These are phyloP conservation scores for Agroathelia rolfsii DNA, from an alignment of 1,284 basidiomycete genomes.

Conservation along the genomic window DNA sequence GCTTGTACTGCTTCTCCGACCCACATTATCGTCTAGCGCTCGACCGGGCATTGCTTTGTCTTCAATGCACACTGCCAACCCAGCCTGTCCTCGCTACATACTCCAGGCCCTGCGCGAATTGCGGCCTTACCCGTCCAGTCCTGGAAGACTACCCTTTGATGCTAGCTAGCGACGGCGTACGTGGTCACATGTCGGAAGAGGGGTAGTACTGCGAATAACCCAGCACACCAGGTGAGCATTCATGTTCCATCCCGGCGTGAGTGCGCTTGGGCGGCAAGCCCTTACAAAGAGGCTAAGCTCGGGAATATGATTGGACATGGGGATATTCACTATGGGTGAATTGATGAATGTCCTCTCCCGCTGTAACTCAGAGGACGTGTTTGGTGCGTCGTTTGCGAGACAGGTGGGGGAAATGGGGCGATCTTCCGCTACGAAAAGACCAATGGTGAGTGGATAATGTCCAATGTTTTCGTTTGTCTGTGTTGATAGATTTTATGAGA, in stretches of 20 bases:
- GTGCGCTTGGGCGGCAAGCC: conserved; percentile 37
- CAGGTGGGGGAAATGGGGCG: conserved; percentile 56
- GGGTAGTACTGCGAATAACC: conserved; percentile 89
- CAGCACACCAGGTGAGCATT: conserved; percentile 48
- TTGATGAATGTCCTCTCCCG: conserved; percentile 11
- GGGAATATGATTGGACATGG: conserved; percentile 61
- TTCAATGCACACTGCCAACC: conserved; percentile 92
- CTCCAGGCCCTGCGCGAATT: conserved; percentile 59
- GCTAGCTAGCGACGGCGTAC: conserved; percentile 82
- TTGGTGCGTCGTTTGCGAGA: conserved; percentile 60
- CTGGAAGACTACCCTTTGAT: conserved; percentile 84
- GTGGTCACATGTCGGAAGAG: conserved; percentile 93
- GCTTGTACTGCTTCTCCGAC: conserved; percentile 76
- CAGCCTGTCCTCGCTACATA: conserved; percentile 63
- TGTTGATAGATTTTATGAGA: conserved; percentile 36
- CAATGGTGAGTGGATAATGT: conserved; percentile 44
- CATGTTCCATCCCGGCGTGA: conserved; percentile 15
- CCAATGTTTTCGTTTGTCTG: neutral
- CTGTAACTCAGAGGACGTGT: conserved; percentile 12
- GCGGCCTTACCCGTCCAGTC: conserved; percentile 71
- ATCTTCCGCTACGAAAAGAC: conserved; percentile 61
- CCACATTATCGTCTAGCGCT: conserved; percentile 79
- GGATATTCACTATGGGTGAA: conserved; percentile 40
- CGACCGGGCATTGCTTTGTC: conserved; percentile 90
- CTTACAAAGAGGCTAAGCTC: conserved; percentile 60